Base-by-base conservation (phyloP, 495 filamentous ascomycete genomes). In the Durotheca rogersii region DNA sequence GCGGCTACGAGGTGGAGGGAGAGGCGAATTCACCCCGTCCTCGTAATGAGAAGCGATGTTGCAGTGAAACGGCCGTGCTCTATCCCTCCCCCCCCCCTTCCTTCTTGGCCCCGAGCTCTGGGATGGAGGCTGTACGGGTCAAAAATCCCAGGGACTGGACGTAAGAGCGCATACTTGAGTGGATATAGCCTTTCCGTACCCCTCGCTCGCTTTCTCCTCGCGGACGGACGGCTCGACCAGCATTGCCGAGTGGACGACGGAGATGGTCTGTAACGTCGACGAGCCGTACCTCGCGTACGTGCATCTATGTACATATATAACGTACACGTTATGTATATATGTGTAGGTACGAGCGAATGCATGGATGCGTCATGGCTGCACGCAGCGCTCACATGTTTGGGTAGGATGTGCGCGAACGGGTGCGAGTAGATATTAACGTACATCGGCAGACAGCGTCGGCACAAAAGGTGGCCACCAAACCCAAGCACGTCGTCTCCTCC, bases 261-360 rank as follows among this genome's bases (percentile, higher is more conserved):
- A 36, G 45, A 46, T 45, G 46, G 51, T 54, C 40, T 41, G 56
- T 54, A 51, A 54, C 56, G 36, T 50, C 49, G 56, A 54, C 31
- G 50, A 59, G 42, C 56, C 56, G 47, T 35, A 54, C 41, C 45
- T 40, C 27, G 29, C 46, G 40, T 41, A 49, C 17, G 23, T 38
- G 32, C 16, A 21, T 53, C 46, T 20, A 10, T 20, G 19, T 2
- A 15, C 12, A 20, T 38, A 14, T 30, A 15, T 21, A 20, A 16
- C 37, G 11, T 20, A 40, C n/a, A n/a, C n/a, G n/a, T n/a, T n/a
- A n/a, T n/a, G n/a, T n/a, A n/a, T n/a, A n/a, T n/a, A n/a, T n/a
- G n/a, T n/a, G n/a, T n/a, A n/a, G n/a, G n/a, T n/a, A n/a, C n/a
- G n/a, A n/a, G n/a, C n/a, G n/a, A n/a, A n/a, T n/a, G n/a, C n/a